These are phyloP conservation scores for Erigeron philadelphicus DNA, from an alignment of 140 eudicot genomes.

Conservation along the genomic window DNA sequence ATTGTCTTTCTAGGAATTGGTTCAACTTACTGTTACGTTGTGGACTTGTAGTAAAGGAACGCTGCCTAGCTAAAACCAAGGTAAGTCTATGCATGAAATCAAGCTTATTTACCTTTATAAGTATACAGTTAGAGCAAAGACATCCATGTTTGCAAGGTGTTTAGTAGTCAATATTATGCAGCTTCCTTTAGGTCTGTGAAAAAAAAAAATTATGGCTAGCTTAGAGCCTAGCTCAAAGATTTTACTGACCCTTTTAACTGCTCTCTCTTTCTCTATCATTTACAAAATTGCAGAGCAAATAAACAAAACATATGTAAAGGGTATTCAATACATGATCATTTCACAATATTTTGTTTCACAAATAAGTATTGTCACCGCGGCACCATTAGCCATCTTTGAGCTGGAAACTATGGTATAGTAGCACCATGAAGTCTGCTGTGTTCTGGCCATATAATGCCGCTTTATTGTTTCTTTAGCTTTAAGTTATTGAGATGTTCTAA, in stretches of 20 bases:
- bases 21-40: no score
- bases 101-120: no score
- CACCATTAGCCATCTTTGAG: not conserved
- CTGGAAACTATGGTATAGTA: not conserved
- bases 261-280: not conserved
- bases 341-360: no score
- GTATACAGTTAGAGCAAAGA: no score
- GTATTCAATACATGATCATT: not conserved
- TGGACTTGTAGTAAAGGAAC: no score
- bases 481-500: constrained; percentile 9
- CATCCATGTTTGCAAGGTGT: not conserved
- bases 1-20: no score
- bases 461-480: constrained; percentile 2
- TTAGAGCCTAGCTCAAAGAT: not conserved
- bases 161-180: not conserved
- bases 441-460: not conserved
- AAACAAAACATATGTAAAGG: not conserved
- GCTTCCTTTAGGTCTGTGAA: not conserved
- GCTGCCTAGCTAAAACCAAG: no score
- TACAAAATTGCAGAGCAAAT: not conserved
- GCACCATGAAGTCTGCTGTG: not conserved
- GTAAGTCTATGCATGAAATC: no score
- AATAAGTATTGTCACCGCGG: not conserved
- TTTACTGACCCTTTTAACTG: not conserved
- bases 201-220: not conserved